A percentile compares a stretch with the other conserved stretches of the same genome.
Evolutionary conservation across 1,139 yeast species (phyloP).

Genomic region (Diutina ranongensis): DNA sequence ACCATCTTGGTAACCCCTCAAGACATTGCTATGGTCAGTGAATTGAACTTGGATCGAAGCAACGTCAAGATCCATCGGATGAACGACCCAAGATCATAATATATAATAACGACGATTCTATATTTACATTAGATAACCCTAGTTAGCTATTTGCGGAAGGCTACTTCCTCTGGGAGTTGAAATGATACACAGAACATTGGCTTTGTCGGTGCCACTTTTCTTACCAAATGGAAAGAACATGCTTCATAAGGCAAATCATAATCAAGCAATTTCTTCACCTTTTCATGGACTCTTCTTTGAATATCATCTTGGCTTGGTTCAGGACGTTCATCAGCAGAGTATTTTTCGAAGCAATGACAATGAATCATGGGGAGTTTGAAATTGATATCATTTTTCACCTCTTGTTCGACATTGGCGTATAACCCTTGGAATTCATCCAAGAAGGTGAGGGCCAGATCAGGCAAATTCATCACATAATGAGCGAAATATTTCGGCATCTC

Average conservation of each 20-base stretch:
- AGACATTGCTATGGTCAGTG: constrained; percentile 71
- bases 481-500: constrained; percentile 49
- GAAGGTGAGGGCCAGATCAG: constrained; percentile 87
- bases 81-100: constrained; percentile 29
- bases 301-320: constrained; percentile 60
- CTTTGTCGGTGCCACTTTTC: constrained; percentile 93
- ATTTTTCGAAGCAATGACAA: constrained; percentile 90
- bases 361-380: constrained; percentile 65
- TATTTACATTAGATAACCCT: too few species aligned
- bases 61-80: constrained; percentile 67
- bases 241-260: constrained; percentile 34
- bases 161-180: constrained; percentile 66
- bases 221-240: constrained; percentile 65
- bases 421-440: constrained; percentile 67
- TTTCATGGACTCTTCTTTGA: constrained; percentile 47
- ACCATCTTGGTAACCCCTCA: constrained; percentile 93
- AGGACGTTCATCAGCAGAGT: constrained; percentile 48
- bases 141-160: constrained; percentile 30
- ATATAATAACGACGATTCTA: too few species aligned
- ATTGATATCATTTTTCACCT: constrained; percentile 24
- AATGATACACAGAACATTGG: constrained; percentile 91
- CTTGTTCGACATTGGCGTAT: constrained; percentile 31
- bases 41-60: constrained; percentile 32
- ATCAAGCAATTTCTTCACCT: constrained; percentile 44
- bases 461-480: constrained; percentile 91